Percentiles rank a stretch among this genome's conserved stretches.
Evolutionary conservation across 495 filamentous ascomycete species (phyloP).

Genomic region (Penicillium silybi): DNA sequence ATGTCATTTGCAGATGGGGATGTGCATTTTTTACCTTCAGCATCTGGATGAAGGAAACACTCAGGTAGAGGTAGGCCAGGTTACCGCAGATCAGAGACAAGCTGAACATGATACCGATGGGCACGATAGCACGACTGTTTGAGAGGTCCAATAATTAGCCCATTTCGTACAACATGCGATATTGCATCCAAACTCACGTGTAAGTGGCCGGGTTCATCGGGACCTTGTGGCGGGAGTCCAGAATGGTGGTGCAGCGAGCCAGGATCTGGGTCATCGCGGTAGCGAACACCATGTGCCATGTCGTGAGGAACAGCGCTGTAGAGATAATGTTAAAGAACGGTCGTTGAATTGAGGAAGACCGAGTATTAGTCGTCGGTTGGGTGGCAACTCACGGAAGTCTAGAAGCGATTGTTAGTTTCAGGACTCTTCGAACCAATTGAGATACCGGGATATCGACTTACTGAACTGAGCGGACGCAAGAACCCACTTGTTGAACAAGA

Average conservation of each 20-base stretch:
- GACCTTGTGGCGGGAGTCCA: conserved; percentile 81
- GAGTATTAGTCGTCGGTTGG: background rate
- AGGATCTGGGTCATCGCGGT: conserved; percentile 82
- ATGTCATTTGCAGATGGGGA: background rate
- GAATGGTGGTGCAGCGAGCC: conserved; percentile 70
- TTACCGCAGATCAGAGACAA: conserved; percentile 89
- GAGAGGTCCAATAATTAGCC: background rate
- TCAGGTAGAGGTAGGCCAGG: conserved; percentile 82
- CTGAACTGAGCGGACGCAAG: conserved; percentile 71
- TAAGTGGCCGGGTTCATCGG: conserved; percentile 85
- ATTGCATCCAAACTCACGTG: conserved; percentile 39
- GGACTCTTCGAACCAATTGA: background rate
- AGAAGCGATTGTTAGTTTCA: conserved; percentile 22
- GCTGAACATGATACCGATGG: conserved; percentile 85
- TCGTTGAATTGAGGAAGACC: background rate
- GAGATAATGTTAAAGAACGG: background rate
- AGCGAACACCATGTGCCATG: conserved; percentile 83
- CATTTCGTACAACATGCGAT: background rate
- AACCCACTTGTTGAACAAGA: conserved; percentile 98
- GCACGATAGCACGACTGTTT: conserved; percentile 66
- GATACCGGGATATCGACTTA: conserved; percentile 43
- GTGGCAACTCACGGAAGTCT: conserved; percentile 35
- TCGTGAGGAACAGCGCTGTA: conserved; percentile 67
- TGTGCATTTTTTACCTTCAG: conserved; percentile 59
- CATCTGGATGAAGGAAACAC: conserved; percentile 93